Conservation (phyloP, 2,329 filamentous ascomycete genomes). For the Fusarium ambrosium region DNA sequence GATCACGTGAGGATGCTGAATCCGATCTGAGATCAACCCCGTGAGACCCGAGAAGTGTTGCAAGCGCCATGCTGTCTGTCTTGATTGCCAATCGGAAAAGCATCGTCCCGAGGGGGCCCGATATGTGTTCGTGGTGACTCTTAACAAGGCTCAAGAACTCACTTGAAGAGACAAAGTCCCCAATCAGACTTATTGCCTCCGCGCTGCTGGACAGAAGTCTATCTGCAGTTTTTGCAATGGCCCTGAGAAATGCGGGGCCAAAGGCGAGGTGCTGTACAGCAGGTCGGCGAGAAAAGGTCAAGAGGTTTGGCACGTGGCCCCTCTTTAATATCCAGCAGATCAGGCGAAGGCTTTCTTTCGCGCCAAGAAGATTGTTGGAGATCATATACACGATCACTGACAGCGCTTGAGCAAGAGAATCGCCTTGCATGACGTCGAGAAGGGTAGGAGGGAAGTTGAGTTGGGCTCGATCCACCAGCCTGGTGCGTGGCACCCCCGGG, state of each 20-base stretch:
- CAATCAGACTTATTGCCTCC: neutral
- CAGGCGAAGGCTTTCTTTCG: neutral
- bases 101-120: neutral
- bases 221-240: neutral
- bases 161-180: neutral
- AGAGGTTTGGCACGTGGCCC: neutral
- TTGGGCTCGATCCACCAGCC: accelerated
- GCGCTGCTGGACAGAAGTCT: accelerated
- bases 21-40: neutral
- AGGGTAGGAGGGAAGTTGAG: neutral
- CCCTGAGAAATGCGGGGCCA: neutral
- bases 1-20: neutral
- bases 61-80: neutral
- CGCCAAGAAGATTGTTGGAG: neutral
- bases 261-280: neutral
- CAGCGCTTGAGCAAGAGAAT: neutral
- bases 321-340: neutral
- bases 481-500: neutral
- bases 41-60: neutral
- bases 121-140: neutral
- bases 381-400: neutral
- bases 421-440: neutral
- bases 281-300: neutral
- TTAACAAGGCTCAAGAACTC: neutral
- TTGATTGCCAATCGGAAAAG: neutral